Percentiles rank a stretch among this genome's conserved stretches.
Conservation (phyloP, 257 asterid genomes). For the Solanum okadae region DNA sequence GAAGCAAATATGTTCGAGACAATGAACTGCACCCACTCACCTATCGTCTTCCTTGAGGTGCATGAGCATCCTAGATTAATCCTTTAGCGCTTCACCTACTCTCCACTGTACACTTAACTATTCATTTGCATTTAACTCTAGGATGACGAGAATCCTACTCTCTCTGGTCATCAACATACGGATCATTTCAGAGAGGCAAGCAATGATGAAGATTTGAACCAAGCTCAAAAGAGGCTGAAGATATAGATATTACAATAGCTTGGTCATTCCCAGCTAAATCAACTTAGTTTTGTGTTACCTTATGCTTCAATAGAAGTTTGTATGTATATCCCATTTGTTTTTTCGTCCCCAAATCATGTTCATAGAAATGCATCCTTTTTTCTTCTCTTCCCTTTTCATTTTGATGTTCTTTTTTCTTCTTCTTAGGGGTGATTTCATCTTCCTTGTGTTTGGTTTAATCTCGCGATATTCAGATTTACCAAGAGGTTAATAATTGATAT, state of each 20-base stretch:
- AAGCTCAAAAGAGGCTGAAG: slow-evolving; percentile 58
- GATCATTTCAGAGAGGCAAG: slow-evolving; percentile 29
- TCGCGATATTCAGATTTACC: not conserved
- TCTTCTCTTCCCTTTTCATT: not conserved
- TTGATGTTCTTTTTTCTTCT: not conserved
- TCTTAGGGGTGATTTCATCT: not conserved
- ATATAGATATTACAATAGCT: slow-evolving; percentile 10
- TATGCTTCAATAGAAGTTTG: not conserved
- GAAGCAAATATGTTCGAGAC: not conserved
- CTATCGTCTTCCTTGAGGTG: not conserved
- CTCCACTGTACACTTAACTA: not conserved
- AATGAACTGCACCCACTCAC: not conserved
- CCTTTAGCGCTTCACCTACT: not conserved
- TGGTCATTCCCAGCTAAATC: not conserved
- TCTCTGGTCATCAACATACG: slow-evolving; percentile 27
- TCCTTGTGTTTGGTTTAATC: not conserved
- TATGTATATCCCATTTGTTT: not conserved
- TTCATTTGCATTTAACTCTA: not conserved
- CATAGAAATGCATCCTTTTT: not conserved
- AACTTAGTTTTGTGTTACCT: not conserved
- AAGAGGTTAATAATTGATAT: not conserved
- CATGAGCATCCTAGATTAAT: not conserved
- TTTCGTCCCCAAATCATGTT: not conserved
- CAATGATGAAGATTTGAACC: slow-evolving; percentile 37
- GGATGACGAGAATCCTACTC: slow-evolving; percentile 18